phyloP scores from a whole-genome alignment of 2,329 filamentous ascomycete species.

The Delphinella strobiligena region DNA sequence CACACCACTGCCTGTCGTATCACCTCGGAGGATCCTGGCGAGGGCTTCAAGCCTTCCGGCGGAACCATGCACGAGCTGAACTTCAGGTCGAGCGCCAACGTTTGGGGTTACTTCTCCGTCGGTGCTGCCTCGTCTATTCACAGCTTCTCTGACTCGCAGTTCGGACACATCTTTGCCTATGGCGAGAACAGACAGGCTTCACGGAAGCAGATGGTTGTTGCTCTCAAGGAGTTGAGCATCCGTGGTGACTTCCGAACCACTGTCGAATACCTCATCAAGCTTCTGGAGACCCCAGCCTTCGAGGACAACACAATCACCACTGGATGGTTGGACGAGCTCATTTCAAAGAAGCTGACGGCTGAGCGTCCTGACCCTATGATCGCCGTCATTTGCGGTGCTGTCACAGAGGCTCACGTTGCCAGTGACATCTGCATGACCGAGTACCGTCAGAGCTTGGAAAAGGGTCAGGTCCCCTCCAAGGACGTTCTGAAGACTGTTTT shows the following conservation, averaged over 20 bases:
- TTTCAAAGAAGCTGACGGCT: conserved; percentile 92
- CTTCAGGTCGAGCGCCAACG: conserved; percentile 96
- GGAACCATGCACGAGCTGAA: conserved; percentile 99
- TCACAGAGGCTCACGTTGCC: conserved; percentile 89
- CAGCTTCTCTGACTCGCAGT: conserved; percentile 98
- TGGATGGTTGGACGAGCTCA: conserved; percentile 96
- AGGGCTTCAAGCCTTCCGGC: conserved; percentile 98
- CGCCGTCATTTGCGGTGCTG: conserved; percentile 89
- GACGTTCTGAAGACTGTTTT: conserved; percentile 97
- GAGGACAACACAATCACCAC: conserved; percentile 99
- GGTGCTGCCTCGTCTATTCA: conserved; percentile 93
- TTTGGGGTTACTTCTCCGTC: conserved; percentile 99
- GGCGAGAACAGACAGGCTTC: conserved; percentile 95
- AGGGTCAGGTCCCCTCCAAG: conserved; percentile 93
- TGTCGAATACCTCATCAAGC: conserved; percentile 97
- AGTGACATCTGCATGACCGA: conserved; percentile 80
- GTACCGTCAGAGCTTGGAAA: conserved; percentile 81
- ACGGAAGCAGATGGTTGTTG: conserved; percentile 97
- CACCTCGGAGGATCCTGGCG: conserved; percentile 94
- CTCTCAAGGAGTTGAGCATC: conserved; percentile 96
- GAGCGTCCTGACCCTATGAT: conserved; percentile 89
- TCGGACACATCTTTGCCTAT: conserved; percentile 98
- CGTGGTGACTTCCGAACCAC: conserved; percentile 98
- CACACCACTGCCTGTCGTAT: conserved; percentile 98
- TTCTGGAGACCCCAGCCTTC: conserved; percentile 94